These are phyloP conservation scores for Cairneyella variabilis DNA, from an alignment of 495 filamentous ascomycete genomes.

Conservation along the genomic window DNA sequence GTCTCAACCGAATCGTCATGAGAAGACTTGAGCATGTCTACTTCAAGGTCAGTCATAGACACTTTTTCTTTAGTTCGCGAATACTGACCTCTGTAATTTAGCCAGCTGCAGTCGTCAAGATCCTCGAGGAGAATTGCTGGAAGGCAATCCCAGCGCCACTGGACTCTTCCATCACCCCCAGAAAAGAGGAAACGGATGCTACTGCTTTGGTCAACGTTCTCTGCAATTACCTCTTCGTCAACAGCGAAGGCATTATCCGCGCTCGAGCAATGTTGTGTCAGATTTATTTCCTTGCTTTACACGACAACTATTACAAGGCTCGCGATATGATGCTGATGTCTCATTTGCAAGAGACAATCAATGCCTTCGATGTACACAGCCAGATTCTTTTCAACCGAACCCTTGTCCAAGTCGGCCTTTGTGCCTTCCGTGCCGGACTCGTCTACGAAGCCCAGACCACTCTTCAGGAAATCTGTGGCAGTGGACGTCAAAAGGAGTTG, in stretches of 20 bases:
- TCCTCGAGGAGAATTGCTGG: conserved; percentile 89
- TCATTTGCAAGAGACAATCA: conserved; percentile 94
- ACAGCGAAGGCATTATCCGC: conserved; percentile 92
- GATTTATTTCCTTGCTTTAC: conserved; percentile 95
- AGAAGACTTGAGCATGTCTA: conserved; percentile 94
- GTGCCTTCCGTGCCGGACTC: conserved; percentile 93
- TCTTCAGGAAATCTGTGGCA: conserved; percentile 95
- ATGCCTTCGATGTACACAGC: conserved; percentile 89
- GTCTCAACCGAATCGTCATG: conserved; percentile 86
- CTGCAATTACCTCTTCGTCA: conserved; percentile 88
- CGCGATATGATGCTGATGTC: conserved; percentile 99
- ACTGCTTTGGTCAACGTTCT: conserved; percentile 76
- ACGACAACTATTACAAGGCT: conserved; percentile 95
- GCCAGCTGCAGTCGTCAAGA: conserved; percentile 88
- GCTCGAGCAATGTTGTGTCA: conserved; percentile 97
- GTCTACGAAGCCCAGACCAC: conserved; percentile 97
- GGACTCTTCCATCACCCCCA: conserved; percentile 77
- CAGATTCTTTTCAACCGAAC: conserved; percentile 99
- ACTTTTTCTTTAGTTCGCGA: neutral
- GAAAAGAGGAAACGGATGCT: conserved; percentile 58
- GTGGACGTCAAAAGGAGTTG: conserved; percentile 94
- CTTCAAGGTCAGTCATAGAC: conserved; percentile 79
- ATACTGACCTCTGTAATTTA: conserved; percentile 33
- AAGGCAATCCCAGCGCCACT: conserved; percentile 68
- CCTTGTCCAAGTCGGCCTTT: conserved; percentile 95